Conservation (phyloP, 331 rosid species). For the Quercus phellos region DNA sequence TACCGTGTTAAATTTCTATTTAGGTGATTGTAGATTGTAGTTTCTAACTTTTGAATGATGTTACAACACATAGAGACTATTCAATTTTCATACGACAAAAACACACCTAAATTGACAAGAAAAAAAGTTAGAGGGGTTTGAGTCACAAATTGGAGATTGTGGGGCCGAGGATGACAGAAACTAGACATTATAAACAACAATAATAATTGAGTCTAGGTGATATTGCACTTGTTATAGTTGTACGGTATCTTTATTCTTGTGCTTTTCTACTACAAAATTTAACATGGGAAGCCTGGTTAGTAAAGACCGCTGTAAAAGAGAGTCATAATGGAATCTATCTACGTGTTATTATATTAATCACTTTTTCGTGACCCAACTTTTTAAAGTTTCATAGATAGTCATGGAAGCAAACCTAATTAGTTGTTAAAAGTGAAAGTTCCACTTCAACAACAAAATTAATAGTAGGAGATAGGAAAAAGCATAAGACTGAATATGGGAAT, state of each 20-base stretch:
- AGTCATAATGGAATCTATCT: not conserved
- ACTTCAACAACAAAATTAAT: not conserved
- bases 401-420: not conserved
- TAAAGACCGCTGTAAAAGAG: not conserved
- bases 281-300: conserved; percentile 5
- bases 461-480: not conserved
- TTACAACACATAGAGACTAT: too few species aligned
- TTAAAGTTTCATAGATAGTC: not conserved
- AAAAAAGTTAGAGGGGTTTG: not conserved
- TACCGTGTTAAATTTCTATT: too few species aligned
- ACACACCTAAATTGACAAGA: too few species aligned
- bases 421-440: not conserved
- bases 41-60: too few species aligned
- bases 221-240: not conserved
- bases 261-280: not conserved
- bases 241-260: not conserved
- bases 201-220: not conserved
- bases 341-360: not conserved
- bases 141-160: too few species aligned
- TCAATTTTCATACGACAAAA: too few species aligned
- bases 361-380: not conserved
- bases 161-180: not conserved
- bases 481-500: not conserved
- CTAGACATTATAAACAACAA: not conserved
- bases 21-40: too few species aligned